Base-by-base conservation (phyloP, 2,329 filamentous ascomycete species). In the Fusarium xylarioides region DNA sequence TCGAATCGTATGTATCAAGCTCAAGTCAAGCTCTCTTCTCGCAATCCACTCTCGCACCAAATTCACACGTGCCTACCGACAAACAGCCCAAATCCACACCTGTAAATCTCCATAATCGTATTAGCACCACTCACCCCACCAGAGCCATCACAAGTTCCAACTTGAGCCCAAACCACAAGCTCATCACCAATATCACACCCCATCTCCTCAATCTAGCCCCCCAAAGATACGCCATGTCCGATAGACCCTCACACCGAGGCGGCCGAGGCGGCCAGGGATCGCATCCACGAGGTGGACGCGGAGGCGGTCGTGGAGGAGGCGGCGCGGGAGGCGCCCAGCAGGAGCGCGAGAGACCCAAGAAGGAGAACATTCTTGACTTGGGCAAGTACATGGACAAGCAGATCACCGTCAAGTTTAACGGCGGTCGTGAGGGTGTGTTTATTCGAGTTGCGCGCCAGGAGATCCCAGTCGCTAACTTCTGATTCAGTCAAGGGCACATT, bases 331-430 rank as follows among this genome's bases (percentile, higher is more conserved):
- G 83, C 43, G 59, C 69, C 12, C 83, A 83, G 56, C 82, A 84
- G 43, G 81, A 89, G 70, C 85, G 88, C 76, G 93, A 97, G 84
- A 90, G 92, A 78, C 94, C 95, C 69, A 98, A 97, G 90, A 98
- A 98, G 87, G 96, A 99, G 84, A 98, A 98, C 82, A 99, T 99
- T 78, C 90, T 99, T 60, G 95, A 99, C 80, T 84, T 99, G 79
- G 91, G 88, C 81, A 97, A 97, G 85, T 99, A 98, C 83, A 95
- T 97, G 92, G 95, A 99, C 83, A 97, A 98, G 89, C 89, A 92
- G 80, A 94, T 99, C 76, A 93, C 89, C 15, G 95, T 99, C 81
- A 98, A 98, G 85, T 98, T 99, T 83, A 98, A 94, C 80, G 96
- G 96, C 46, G 96, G 96, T 3, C 87, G 95, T 68, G 95, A 98